A percentile compares a stretch with the other conserved stretches of the same genome.
Evolutionary conservation across 2,329 filamentous ascomycete genomes (phyloP).

Genomic region (Hypocreales sp.): DNA sequence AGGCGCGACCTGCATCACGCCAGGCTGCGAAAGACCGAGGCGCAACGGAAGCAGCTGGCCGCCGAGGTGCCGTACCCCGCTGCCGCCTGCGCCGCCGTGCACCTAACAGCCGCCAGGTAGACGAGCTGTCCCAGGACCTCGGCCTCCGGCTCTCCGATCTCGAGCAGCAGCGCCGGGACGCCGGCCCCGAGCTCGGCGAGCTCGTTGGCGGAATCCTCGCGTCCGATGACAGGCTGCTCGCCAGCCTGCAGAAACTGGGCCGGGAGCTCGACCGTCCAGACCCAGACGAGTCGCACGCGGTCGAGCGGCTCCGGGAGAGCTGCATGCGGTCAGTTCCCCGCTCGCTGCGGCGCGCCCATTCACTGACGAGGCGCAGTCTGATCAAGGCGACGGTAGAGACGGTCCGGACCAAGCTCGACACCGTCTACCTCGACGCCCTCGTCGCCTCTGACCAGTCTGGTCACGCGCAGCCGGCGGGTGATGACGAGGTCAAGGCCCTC

Average conservation of each 20-base stretch:
- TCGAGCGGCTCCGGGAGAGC: conserved; percentile 42
- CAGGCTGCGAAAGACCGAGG: conserved; percentile 14
- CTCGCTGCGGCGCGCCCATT: background rate
- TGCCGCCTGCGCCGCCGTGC: no score
- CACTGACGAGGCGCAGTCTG: conserved; percentile 18
- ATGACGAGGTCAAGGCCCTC: conserved; percentile 31
- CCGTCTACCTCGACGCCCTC: conserved; percentile 36
- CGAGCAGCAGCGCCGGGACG: conserved; percentile 32
- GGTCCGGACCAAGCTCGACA: conserved; percentile 36
- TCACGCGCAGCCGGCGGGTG: conserved; percentile 11
- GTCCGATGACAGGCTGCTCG: conserved; percentile 50
- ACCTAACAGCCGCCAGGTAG: conserved; percentile 21
- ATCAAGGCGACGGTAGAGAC: conserved; percentile 43
- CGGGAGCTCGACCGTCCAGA: conserved; percentile 40
- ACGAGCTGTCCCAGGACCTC: conserved; percentile 30
- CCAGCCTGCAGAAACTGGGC: conserved; percentile 50
- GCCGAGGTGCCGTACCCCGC: no score
- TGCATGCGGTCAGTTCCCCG: conserved; percentile 30
- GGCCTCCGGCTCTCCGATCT: conserved; percentile 29
- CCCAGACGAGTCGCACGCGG: conserved; percentile 32
- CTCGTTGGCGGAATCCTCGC: conserved; percentile 33
- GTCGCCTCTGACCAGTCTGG: conserved; percentile 11
- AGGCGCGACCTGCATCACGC: conserved; percentile 14
- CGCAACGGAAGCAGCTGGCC: conserved; percentile 24
- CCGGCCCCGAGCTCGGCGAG: conserved; percentile 28